phyloP scores from a whole-genome alignment of 192 early-diverging fungal species.

The Coemansia biformis region DNA sequence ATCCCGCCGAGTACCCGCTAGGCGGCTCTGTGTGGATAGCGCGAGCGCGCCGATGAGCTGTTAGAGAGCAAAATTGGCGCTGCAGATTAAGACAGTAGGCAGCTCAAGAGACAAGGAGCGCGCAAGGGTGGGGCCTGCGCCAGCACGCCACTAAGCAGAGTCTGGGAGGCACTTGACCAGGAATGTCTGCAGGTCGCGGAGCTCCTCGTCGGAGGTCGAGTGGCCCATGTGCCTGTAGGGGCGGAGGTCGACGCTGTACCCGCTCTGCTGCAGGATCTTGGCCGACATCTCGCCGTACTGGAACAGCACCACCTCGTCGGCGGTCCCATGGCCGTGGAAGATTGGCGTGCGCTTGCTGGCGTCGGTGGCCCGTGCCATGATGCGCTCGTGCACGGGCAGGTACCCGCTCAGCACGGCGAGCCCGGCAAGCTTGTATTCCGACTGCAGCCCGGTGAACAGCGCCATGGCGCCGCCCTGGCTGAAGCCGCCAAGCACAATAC shows the following conservation, averaged over 20 bases:
- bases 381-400: slow-evolving; percentile 53
- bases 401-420: slow-evolving; percentile 76
- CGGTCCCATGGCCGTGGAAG: slow-evolving; percentile 79
- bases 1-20: background rate
- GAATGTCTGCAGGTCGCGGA: slow-evolving; percentile 64
- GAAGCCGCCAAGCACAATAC: slow-evolving; percentile 92
- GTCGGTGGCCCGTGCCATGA: slow-evolving; percentile 51
- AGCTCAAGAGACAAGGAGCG: background rate
- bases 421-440: slow-evolving; percentile 63
- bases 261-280: slow-evolving; percentile 55
- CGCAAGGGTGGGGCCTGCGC: background rate
- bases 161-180: slow-evolving; percentile 54
- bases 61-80: too few species aligned
- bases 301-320: slow-evolving; percentile 68
- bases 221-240: slow-evolving; percentile 81
- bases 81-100: background rate
- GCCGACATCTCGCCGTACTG: slow-evolving; percentile 65
- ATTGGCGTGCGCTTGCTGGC: slow-evolving; percentile 68
- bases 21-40: too few species aligned
- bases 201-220: slow-evolving; percentile 60
- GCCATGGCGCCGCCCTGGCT: slow-evolving; percentile 85
- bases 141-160: too few species aligned
- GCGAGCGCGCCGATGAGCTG: too few species aligned
- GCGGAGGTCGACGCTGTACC: slow-evolving; percentile 67
- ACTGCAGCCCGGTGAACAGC: slow-evolving; percentile 64